Evolutionary conservation across 2,329 filamentous ascomycete species (phyloP), one percentile per base, ranked within the genome.

Genomic region (Claviceps humidiphila): DNA sequence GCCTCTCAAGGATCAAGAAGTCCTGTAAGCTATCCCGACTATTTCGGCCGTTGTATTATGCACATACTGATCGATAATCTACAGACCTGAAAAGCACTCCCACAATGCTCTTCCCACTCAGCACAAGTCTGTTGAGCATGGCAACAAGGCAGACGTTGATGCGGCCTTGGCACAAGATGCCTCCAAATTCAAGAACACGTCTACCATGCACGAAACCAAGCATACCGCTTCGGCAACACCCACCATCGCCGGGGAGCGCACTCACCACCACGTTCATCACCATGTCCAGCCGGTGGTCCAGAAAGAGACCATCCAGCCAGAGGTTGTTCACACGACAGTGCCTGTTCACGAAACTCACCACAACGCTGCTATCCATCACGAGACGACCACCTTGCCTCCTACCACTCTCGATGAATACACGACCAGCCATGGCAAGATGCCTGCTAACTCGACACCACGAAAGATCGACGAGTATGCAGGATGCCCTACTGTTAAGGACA

Each of bases 271-370:
- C 51, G 74, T 85, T 3, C 80, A 85, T 56, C 82, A 87, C 64
- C 81, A 78, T 34, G 77, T 88, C 47, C 82, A 88, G 63, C 84
- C 84, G 0, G 75, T 88, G 0, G 71, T 89, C 39, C 73, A 88
- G 49, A 86, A 85, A 63, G 81, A 87, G 58, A 80, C 76, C 1
- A 71, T 87, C 30, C 77, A 85, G 57, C 82, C 82, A 1, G 74
- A 79, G 16, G 76, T 88, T 3, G 73, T 87, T 1, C 85, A 89
- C 70, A 87, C 81, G 24, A 87, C 82, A 1, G 73, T 85, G 0
- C 85, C 84, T 0, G 75, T 89, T 43, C 84, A 88, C 57, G 85
- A 89, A 68, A 76, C 78, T 2, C 84, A 88, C 62, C 81, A 87
- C 59, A 80, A 83, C 49, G 72, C 77, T 14, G 73, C 83, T 1